Evolutionary conservation across 345 rosid genomes (phyloP), one percentile per base, ranked within the genome.

Genomic region (Chamaenerion angustifolium): DNA sequence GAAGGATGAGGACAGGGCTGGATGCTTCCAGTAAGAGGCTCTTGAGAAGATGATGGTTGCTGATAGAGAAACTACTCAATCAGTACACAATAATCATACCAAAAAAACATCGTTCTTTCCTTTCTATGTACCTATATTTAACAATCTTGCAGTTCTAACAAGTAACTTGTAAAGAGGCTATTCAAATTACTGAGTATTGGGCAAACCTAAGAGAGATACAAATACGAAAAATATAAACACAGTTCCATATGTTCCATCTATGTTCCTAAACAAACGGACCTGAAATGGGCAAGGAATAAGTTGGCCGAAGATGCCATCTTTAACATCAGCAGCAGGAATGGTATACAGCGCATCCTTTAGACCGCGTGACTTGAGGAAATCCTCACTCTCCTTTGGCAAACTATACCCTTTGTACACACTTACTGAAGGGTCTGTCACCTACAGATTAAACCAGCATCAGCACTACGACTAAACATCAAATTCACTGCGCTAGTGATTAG

Each of bases 321-420:
- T 78, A 51, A 92, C 56, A 54, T 87, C 88, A 16, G 79, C 75
- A 49, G 88, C 95, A 72, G 62, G 57, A 46, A 87, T 64, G 42
- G 81, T 69, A 66, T 84, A 87, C 27, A 79, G 62, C 40, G 96
- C 95, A 57, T 82, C 74, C 62, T 74, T 82, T 19, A 87, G 74
- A 45, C 96, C 98, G 45, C 56, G 67, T 43, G 95, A 80, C 7
- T 52, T 57, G 40, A 92, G 88, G 65, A 71, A 73, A 25, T 70
- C 81, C 76, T 77, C 79, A 0, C 82, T 47, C 15, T 79, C 82
- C 67, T 74, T 76, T 9, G 80, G 55, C 49, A 87, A 59, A 21
- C 73, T 60, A 67, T 78, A 55, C 52, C 96, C 98, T 52, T 87
- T 92, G 57, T 70, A 84, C 23, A 92, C 74, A 65, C 93, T 87